Base-by-base conservation (phyloP, 208 protist species). In the Porcisia hertigi region DNA sequence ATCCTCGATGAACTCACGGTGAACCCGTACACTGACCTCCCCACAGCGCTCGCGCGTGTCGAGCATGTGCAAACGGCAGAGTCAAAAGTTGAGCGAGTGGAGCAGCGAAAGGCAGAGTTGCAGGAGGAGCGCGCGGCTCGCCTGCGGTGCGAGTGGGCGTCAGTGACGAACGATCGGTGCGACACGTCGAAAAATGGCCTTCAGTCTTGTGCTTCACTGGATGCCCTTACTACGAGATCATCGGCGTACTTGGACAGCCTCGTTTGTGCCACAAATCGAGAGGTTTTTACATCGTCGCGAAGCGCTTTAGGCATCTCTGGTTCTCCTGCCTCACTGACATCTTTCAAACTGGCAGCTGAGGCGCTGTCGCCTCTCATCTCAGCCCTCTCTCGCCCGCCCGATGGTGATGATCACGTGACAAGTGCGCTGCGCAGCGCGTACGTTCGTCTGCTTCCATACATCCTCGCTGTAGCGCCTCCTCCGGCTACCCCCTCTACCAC, bases 1-100 rank as follows among this genome's bases (percentile, higher is more conserved):
- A 39, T 84, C 6, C 41, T 84, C 11, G 80, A 84, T 53, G 45
- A 63, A 6, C 55, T 84, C 59, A 80, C 74, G 47, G 73, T 70
- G 57, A n/a, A 80, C 36, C 75, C 80, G 20, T 7, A 39, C 39
- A 53, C 23, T 14, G 75, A 66, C 47, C 58, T 84, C 63, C 25
- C 63, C 52, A 20, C 65, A 7, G 74, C 69, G 43, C 43, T 83
- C 49, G 39, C 69, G 7, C 54, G n/a, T 5, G 62, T 79, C 4
- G 66, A 71, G 20, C 41, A 34, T 53, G 34, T n/a, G 54, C 53
- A 52, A 4, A 59, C 49, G 20, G 73, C 69, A 34, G 71, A 70
- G n/a, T 47, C 65, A 55, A 75, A 60, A 9, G 67, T 69, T 14
- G 62, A 36, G 3, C 72, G 52, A 49, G 36, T 53, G 69, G 64